These are phyloP conservation scores for Rhodotorula sp. DNA, from an alignment of 1,284 basidiomycete genomes.

Conservation along the genomic window DNA sequence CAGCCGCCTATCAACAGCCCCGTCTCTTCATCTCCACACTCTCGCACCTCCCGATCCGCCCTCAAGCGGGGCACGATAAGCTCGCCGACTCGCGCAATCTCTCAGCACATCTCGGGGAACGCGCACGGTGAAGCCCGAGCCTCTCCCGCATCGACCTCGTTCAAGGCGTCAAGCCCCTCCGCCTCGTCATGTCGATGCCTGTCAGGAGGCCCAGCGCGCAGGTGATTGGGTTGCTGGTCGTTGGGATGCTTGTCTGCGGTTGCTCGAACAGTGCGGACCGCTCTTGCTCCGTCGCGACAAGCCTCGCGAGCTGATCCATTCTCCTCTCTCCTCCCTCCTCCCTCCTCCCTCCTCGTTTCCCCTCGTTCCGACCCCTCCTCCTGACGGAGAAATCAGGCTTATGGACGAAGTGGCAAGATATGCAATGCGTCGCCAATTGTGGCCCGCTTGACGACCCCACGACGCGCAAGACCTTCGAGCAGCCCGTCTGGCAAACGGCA, in stretches of 20 bases:
- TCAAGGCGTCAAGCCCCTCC: too few relatives aligned
- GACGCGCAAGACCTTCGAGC: slow-evolving; percentile 27
- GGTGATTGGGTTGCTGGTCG: slow-evolving; percentile 24
- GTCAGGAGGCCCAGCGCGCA: slow-evolving; percentile 1
- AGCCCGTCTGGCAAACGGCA: slow-evolving; percentile 44
- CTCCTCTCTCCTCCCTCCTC: background rate
- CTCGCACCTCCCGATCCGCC: too few relatives aligned
- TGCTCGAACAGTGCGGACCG: slow-evolving; percentile 14
- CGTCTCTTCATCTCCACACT: too few relatives aligned
- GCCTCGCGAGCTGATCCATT: background rate
- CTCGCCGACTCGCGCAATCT: too few relatives aligned
- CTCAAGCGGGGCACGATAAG: too few relatives aligned
- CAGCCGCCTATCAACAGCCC: too few relatives aligned
- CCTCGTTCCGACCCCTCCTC: too few relatives aligned
- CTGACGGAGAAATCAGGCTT: slow-evolving; percentile 30
- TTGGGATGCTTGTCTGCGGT: slow-evolving; percentile 34
- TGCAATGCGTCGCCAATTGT: slow-evolving; percentile 51
- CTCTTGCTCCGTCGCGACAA: too few relatives aligned
- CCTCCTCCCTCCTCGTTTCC: background rate
- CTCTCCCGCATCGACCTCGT: too few relatives aligned
- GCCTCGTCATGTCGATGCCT: background rate
- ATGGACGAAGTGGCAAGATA: slow-evolving; percentile 49
- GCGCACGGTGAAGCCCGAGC: too few relatives aligned
- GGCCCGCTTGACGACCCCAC: slow-evolving; percentile 38
- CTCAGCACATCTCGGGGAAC: too few relatives aligned